Percentiles rank a stretch among this genome's conserved stretches.
These are phyloP conservation scores for Mortierella sp. DNA, from an alignment of 371 early-diverging fungal species.

Conservation along the genomic window DNA sequence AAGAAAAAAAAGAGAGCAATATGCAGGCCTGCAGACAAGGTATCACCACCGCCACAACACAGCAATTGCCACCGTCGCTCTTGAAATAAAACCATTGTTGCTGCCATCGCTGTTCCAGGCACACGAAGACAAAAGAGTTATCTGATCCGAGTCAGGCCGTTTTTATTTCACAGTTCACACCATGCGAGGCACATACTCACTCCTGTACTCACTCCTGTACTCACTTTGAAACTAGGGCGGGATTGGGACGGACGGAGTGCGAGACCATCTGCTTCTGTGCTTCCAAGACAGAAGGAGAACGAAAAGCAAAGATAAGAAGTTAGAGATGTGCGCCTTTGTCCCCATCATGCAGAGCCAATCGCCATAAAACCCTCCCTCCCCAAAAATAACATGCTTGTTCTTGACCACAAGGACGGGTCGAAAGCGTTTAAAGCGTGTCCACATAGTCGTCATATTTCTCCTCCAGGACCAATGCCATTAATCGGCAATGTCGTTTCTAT, in stretches of 20 bases:
- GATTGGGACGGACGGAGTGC: not conserved
- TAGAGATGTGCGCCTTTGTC: not conserved
- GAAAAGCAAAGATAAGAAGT: not conserved
- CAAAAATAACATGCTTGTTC: not conserved
- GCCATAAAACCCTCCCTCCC: not conserved
- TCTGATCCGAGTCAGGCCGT: constrained; percentile 1
- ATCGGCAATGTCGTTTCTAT: not conserved
- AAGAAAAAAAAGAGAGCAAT: no score
- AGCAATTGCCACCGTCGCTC: no score
- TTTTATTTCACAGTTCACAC: not conserved
- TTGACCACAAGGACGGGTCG: not conserved
- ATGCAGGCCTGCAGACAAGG: no score
- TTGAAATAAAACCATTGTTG: no score
- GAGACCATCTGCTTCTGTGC: not conserved
- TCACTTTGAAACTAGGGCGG: not conserved
- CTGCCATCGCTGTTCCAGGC: not conserved
- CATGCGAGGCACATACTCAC: not conserved
- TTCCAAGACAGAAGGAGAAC: constrained; percentile 1
- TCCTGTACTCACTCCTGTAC: no score
- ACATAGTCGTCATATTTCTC: not conserved
- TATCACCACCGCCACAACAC: no score
- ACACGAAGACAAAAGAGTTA: not conserved
- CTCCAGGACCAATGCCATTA: not conserved
- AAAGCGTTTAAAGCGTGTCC: not conserved
- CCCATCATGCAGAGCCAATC: not conserved